These are phyloP conservation scores for Cytospora schulzeri DNA, from an alignment of 2,329 filamentous ascomycete species.

Conservation along the genomic window DNA sequence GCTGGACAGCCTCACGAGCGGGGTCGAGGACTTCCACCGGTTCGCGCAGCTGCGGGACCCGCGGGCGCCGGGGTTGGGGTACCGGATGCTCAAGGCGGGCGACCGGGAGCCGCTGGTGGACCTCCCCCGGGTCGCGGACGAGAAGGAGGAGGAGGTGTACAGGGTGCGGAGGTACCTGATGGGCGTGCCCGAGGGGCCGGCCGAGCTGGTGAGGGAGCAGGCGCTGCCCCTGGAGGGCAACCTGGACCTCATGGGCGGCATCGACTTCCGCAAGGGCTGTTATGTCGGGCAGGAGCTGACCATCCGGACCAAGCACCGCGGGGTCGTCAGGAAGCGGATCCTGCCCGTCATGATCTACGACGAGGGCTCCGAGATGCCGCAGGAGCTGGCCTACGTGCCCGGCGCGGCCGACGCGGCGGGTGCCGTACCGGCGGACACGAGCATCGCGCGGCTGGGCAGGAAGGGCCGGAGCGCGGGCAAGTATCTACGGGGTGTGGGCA, in stretches of 20 bases:
- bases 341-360: constrained; percentile 80
- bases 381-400: constrained; percentile 48
- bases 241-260: constrained; percentile 79
- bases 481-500: constrained; percentile 77
- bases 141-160: constrained; percentile 64
- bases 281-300: constrained; percentile 97
- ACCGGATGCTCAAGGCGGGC: constrained; percentile 37
- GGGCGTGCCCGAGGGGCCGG: constrained; percentile 83
- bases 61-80: constrained; percentile 49
- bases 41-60: constrained; percentile 36
- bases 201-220: constrained; percentile 70
- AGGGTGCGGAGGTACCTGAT: constrained; percentile 74
- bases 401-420: constrained; percentile 29
- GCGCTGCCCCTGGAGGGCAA: constrained; percentile 88
- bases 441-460: constrained; percentile 54
- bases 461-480: constrained; percentile 76
- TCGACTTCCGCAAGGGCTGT: constrained; percentile 95
- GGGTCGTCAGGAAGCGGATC: constrained; percentile 88
- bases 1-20: constrained; percentile 33
- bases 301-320: constrained; percentile 91
- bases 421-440: constrained; percentile 47
- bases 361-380: constrained; percentile 40
- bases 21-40: constrained; percentile 8
- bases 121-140: constrained; percentile 40
- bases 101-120: constrained; percentile 42